Evolutionary conservation across 805 yeast genomes (phyloP).

Genomic region (Spathaspora hagerdaliae): DNA sequence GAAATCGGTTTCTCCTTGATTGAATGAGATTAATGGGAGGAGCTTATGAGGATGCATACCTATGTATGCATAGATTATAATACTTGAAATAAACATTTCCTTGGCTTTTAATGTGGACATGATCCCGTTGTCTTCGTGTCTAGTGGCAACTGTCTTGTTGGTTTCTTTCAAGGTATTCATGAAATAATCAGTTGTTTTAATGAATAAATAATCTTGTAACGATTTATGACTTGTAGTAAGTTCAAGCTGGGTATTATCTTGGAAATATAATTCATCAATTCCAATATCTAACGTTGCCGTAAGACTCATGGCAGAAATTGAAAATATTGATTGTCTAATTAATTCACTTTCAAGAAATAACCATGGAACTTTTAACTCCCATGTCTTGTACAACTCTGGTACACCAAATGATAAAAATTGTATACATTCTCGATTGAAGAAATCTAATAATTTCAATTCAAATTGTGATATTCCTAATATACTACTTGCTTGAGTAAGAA

Average conservation of each 20-base stretch:
- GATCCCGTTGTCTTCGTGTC: background rate
- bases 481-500: conserved; percentile 14
- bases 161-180: background rate
- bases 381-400: conserved; percentile 15
- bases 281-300: background rate
- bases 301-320: conserved; percentile 15
- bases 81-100: conserved; percentile 17
- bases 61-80: conserved; percentile 23
- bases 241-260: background rate
- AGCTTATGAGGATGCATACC: conserved; percentile 29
- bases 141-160: background rate
- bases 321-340: conserved; percentile 20
- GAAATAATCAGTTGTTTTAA: conserved; percentile 4
- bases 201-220: background rate
- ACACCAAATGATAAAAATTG: conserved; percentile 22
- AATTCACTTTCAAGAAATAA: conserved; percentile 20
- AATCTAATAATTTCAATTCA: conserved; percentile 12
- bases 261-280: background rate
- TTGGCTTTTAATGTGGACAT: conserved; percentile 2
- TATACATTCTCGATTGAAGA: conserved; percentile 26
- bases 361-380: conserved; percentile 24
- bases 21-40: conserved; percentile 24
- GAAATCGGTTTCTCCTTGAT: conserved; percentile 16
- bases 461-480: conserved; percentile 12
- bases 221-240: background rate